Evolutionary conservation across 768 basidiomycete genomes (phyloP).

Genomic region (Royoungia palumana): DNA sequence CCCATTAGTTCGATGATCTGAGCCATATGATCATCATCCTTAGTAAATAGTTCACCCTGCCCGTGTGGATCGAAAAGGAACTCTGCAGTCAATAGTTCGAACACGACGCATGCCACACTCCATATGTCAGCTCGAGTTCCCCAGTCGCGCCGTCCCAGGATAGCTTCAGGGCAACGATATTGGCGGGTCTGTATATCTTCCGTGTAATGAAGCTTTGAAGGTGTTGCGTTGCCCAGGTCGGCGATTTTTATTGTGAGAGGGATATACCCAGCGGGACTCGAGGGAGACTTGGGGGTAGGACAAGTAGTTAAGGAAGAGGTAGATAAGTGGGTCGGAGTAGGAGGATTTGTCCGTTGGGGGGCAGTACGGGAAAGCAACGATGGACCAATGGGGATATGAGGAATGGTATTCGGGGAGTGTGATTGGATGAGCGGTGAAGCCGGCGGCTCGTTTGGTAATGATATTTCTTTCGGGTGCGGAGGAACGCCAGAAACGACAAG

Average conservation of each 20-base stretch:
- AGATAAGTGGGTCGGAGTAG: conserved; percentile 19
- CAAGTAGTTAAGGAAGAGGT: conserved; percentile 20
- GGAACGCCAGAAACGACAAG: conserved; percentile 15
- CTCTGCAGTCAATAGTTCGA: conserved; percentile 88
- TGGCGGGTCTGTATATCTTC: conserved; percentile 97
- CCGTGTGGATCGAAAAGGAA: conserved; percentile 89
- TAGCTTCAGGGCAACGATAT: conserved; percentile 93
- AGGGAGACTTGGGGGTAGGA: conserved; percentile 23
- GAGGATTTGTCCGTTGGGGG: conserved; percentile 30
- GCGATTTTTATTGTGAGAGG: conserved; percentile 88
- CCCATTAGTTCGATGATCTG: conserved; percentile 92
- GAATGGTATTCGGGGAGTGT: conserved; percentile 13
- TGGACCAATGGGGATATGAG: conserved; percentile 35
- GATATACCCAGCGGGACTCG: conserved; percentile 20
- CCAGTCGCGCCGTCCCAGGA: conserved; percentile 85
- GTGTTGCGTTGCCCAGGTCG: conserved; percentile 92
- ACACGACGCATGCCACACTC: conserved; percentile 88
- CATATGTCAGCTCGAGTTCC: conserved; percentile 83
- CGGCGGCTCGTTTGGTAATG: not conserved
- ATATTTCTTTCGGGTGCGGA: conserved; percentile 1
- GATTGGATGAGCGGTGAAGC: conserved; percentile 28
- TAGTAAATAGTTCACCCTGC: conserved; percentile 76
- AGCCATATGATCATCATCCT: conserved; percentile 95
- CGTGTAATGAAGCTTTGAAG: conserved; percentile 85
- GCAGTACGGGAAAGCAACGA: conserved; percentile 68